Evolutionary conservation across 176 grass and related monocot genomes (phyloP).

Genomic region (Coix lacrymajobi): DNA sequence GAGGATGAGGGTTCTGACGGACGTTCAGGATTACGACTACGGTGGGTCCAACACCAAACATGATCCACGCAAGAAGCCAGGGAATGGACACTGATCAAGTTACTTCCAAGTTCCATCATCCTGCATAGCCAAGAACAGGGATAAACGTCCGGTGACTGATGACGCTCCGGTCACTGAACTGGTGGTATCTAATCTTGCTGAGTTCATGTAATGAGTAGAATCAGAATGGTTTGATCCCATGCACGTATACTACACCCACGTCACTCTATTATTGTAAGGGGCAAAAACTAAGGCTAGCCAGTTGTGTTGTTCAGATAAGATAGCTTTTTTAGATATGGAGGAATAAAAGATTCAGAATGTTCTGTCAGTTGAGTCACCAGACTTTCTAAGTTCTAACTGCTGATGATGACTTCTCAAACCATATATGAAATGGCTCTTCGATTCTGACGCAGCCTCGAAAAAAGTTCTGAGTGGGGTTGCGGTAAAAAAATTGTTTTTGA

Average conservation of each 20-base stretch:
- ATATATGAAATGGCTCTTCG: not conserved
- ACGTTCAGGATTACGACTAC: slow-evolving; percentile 70
- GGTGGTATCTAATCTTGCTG: not conserved
- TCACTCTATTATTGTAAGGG: not conserved
- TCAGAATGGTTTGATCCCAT: not conserved
- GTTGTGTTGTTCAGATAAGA: not conserved
- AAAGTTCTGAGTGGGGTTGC: not conserved
- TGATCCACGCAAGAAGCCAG: slow-evolving; percentile 59
- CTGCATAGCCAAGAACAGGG: not conserved
- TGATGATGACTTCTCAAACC: not conserved
- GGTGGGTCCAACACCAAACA: slow-evolving; percentile 71
- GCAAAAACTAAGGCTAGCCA: not conserved
- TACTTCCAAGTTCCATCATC: not conserved
- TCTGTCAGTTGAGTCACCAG: not conserved
- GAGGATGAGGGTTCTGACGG: slow-evolving; percentile 44
- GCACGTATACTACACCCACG: not conserved
- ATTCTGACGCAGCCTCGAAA: not conserved
- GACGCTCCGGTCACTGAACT: not conserved
- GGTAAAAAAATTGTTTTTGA: not conserved
- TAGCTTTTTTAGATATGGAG: not conserved
- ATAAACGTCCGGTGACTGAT: not conserved
- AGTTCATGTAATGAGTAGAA: not conserved
- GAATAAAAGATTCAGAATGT: not conserved
- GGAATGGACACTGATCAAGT: slow-evolving; percentile 32
- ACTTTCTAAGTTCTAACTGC: not conserved